Percentiles rank a stretch among this genome's conserved stretches.
These are phyloP conservation scores for Cerioporus squamosus DNA, from an alignment of 1,284 basidiomycete species.

Conservation along the genomic window DNA sequence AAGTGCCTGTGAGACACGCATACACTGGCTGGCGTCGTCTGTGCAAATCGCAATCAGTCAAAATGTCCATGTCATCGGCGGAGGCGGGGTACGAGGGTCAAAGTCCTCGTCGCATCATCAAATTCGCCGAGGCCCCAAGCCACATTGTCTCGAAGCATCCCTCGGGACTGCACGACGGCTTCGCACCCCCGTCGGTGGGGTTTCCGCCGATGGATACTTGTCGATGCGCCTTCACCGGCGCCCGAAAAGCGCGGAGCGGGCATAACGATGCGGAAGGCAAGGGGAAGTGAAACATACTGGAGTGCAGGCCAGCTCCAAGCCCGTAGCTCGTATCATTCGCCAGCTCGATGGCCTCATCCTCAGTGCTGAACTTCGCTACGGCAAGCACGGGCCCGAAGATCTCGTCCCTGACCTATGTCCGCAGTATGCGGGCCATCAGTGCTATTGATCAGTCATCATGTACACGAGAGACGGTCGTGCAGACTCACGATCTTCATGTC, in stretches of 20 bases:
- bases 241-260: neutral
- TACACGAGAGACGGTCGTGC: neutral
- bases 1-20: conserved; percentile 80
- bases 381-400: conserved; percentile 88
- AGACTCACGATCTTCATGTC: conserved; percentile 78
- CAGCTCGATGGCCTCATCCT: conserved; percentile 77
- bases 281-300: conserved; percentile 62
- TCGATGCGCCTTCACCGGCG: neutral
- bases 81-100: too few species aligned
- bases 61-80: neutral
- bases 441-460: neutral
- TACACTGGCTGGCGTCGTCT: conserved; percentile 88
- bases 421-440: neutral
- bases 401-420: conserved; percentile 73
- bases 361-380: conserved; percentile 78
- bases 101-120: neutral
- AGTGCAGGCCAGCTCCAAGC: conserved; percentile 88
- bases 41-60: conserved; percentile 5
- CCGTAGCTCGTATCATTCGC: conserved; percentile 90
- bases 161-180: too few species aligned
- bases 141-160: too few species aligned
- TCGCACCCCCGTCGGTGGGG: too few species aligned
- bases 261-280: neutral
- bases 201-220: too few species aligned
- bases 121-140: too few species aligned